Evolutionary conservation across 2,329 filamentous ascomycete genomes (phyloP).

Genomic region (Pseudogymnoascus sp.): DNA sequence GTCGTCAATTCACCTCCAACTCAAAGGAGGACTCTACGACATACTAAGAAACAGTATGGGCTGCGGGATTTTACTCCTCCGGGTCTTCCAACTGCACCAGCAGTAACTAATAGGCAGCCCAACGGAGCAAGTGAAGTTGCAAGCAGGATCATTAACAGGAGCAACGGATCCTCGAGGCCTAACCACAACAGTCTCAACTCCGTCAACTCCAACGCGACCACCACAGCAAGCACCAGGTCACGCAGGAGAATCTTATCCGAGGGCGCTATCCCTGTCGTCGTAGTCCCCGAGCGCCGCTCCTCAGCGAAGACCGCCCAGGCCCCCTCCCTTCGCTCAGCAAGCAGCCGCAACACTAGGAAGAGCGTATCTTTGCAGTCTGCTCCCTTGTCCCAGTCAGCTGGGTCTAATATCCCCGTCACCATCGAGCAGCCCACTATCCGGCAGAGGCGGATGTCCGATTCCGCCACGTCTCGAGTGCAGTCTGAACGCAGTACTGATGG

Average conservation of each 20-base stretch:
- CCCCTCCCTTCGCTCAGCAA: constrained; percentile 52
- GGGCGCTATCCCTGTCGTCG: constrained; percentile 53
- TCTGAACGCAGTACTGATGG: constrained; percentile 48
- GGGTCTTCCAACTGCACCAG: constrained; percentile 19
- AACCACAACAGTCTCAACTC: constrained; percentile 33
- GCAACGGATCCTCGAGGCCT: neutral
- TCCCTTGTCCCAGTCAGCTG: constrained; percentile 34
- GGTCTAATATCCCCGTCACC: constrained; percentile 35
- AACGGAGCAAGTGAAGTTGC: neutral
- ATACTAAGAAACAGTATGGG: constrained; percentile 47
- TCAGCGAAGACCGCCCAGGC: constrained; percentile 38
- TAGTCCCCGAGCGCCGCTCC: constrained; percentile 50
- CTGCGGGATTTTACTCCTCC: constrained; percentile 38
- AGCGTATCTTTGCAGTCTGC: constrained; percentile 45
- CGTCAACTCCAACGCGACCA: constrained; percentile 39
- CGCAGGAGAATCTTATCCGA: constrained; percentile 50
- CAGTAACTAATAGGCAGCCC: neutral
- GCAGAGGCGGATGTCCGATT: constrained; percentile 25
- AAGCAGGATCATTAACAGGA: neutral
- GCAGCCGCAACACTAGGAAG: constrained; percentile 43
- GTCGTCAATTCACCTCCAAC: constrained; percentile 43
- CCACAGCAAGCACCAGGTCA: constrained; percentile 42
- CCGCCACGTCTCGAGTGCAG: constrained; percentile 19
- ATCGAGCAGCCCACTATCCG: constrained; percentile 30
- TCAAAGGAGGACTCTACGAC: constrained; percentile 47